Percentiles rank a stretch among this genome's conserved stretches.
Conservation (phyloP, 2,329 filamentous ascomycete species). For the Alternaria panax region DNA sequence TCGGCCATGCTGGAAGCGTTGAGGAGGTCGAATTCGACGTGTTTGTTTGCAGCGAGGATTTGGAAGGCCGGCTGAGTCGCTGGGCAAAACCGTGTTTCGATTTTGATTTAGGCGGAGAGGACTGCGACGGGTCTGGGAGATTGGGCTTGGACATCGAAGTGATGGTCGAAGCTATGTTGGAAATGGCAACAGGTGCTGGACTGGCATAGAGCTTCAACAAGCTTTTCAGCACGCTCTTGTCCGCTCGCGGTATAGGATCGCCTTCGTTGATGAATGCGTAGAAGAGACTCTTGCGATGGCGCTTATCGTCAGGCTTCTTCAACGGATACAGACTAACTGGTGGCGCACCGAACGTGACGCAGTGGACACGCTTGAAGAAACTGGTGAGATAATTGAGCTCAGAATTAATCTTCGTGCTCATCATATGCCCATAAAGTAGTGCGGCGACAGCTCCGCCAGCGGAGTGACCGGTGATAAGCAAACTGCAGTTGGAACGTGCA, state of each 20-base stretch:
- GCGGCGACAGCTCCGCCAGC: conserved; percentile 85
- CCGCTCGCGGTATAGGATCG: conserved; percentile 79
- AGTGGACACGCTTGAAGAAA: conserved; percentile 81
- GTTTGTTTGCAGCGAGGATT: conserved; percentile 33
- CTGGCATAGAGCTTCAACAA: conserved; percentile 74
- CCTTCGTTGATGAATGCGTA: conserved; percentile 85
- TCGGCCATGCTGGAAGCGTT: conserved; percentile 63
- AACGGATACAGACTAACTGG: conserved; percentile 77
- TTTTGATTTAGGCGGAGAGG: conserved; percentile 23
- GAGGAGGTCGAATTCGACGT: conserved; percentile 44
- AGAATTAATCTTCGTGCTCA: conserved; percentile 66
- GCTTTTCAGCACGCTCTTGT: conserved; percentile 76
- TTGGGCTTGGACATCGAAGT: conserved; percentile 37
- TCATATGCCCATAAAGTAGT: conserved; percentile 83
- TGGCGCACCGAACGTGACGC: conserved; percentile 84
- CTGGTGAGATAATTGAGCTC: conserved; percentile 74
- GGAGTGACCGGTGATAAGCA: conserved; percentile 86
- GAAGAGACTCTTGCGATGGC: conserved; percentile 72
- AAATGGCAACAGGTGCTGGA: conserved; percentile 57
- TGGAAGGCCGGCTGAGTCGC: conserved; percentile 29
- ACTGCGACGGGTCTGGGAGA: conserved; percentile 16
- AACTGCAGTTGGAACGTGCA: conserved; percentile 66
- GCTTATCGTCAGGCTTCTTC: conserved; percentile 59
- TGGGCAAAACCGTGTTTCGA: conserved; percentile 17
- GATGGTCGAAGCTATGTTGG: conserved; percentile 24